A percentile compares a stretch with the other conserved stretches of the same genome.
These are phyloP conservation scores for Blastobotrys mokoenaii DNA, from an alignment of 805 yeast species.

Conservation along the genomic window DNA sequence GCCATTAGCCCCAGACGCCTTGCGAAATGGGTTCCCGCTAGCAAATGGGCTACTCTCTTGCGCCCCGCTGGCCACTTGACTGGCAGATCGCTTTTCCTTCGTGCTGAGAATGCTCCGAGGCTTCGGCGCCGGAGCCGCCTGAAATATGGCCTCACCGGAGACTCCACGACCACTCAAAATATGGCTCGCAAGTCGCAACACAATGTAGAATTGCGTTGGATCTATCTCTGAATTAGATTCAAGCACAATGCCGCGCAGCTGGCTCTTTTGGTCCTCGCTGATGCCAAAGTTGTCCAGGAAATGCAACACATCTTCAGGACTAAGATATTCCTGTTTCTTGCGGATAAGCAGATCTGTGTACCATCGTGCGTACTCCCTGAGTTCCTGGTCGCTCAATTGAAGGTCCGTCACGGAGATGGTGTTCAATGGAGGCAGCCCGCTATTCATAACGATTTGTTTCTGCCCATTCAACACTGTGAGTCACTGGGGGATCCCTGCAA, in stretches of 20 bases:
- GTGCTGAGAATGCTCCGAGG: slow-evolving; percentile 72
- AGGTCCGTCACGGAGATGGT: slow-evolving; percentile 23
- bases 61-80: not conserved
- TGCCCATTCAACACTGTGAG: no score
- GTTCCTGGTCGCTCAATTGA: slow-evolving; percentile 70
- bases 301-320: slow-evolving; percentile 66
- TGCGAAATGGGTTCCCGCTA: slow-evolving; percentile 22
- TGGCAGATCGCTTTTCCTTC: slow-evolving; percentile 32
- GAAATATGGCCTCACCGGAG: slow-evolving; percentile 15
- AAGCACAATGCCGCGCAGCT: slow-evolving; percentile 24
- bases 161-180: slow-evolving; percentile 35
- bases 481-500: no score
- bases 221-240: slow-evolving; percentile 31
- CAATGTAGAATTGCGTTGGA: slow-evolving; percentile 86
- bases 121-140: slow-evolving; percentile 59
- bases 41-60: slow-evolving; percentile 1
- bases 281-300: slow-evolving; percentile 75
- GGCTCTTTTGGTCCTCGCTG: slow-evolving; percentile 39
- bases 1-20: slow-evolving; percentile 2
- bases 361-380: slow-evolving; percentile 86
- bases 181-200: slow-evolving; percentile 72
- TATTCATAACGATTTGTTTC: not conserved
- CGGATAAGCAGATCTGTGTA: slow-evolving; percentile 75
- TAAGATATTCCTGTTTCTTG: slow-evolving; percentile 56
- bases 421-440: slow-evolving; percentile 4